Percentiles rank a stretch among this genome's conserved stretches.
These are phyloP conservation scores for Xylariomycetidae sp. DNA, from an alignment of 2,329 filamentous ascomycete species.

Conservation along the genomic window DNA sequence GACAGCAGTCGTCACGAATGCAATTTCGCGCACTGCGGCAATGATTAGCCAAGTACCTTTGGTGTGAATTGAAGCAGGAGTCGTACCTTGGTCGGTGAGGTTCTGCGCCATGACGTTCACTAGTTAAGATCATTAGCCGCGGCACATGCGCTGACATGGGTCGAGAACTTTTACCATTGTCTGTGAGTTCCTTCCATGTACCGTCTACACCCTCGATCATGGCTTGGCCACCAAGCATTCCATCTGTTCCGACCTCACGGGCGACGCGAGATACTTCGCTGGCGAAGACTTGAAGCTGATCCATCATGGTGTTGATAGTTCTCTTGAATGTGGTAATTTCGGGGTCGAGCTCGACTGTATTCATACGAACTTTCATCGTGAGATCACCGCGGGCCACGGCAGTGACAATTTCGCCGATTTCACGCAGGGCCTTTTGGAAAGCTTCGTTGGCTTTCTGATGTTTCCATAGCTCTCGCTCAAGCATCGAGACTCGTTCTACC, in stretches of 20 bases:
- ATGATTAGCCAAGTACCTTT: conserved; percentile 4
- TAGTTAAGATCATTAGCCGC: too few relatives aligned
- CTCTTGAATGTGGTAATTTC: conserved; percentile 98
- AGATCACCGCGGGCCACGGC: conserved; percentile 92
- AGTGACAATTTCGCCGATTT: conserved; percentile 96
- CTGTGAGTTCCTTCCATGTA: conserved; percentile 95
- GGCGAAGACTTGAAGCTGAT: conserved; percentile 93
- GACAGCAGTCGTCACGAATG: conserved; percentile 77
- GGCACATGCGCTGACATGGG: too few relatives aligned
- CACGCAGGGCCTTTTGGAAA: conserved; percentile 93
- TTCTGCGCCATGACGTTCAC: conserved; percentile 84
- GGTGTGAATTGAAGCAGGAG: not conserved
- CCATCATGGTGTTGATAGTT: conserved; percentile 99
- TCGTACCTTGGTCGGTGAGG: conserved; percentile 66
- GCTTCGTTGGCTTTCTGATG: conserved; percentile 97
- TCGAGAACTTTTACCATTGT: conserved; percentile 58
- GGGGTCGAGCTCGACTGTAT: conserved; percentile 93
- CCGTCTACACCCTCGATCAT: conserved; percentile 91
- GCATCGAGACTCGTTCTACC: conserved; percentile 77
- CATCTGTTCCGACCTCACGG: conserved; percentile 93
- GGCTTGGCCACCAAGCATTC: conserved; percentile 88
- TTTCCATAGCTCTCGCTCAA: conserved; percentile 92
- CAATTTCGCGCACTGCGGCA: conserved; percentile 70
- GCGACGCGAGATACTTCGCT: conserved; percentile 94
- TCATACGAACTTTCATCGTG: conserved; percentile 94